Base-by-base conservation (phyloP, 345 rosid genomes). In the Sonneratia caseolaris region DNA sequence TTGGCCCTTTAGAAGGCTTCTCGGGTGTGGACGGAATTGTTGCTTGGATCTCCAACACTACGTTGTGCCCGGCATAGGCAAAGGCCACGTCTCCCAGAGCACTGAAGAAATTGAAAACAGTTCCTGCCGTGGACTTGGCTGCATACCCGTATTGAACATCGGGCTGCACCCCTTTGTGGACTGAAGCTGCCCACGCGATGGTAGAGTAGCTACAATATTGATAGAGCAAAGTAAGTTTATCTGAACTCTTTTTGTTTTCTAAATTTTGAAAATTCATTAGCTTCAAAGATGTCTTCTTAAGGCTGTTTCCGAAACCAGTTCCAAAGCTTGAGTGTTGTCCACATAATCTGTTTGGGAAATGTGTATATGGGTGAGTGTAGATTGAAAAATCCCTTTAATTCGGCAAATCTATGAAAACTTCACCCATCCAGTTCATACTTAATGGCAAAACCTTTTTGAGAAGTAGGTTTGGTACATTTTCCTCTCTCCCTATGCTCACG, bases 31-130 rank as follows among this genome's bases (percentile, higher is more conserved):
- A 90, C 0, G 91, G 96, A 69, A 90, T 90, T 2, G 93, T 90
- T 68, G 93, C 93, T 84, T 90, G 93, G 79, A 90, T 90, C 75
- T 90, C 93, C 76, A 90, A 40, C 37, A 85, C 96, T 49, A 90
- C 93, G 66, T 88, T 88, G 76, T 90, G 96, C 6, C 96, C 96
- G 0, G 96, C 93, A 59, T 90, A 88, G 48, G 96, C 93, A 72
- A 86, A 90, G 61, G 93, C 93, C 37, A 90, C 88, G 1, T 83
- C 82, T 0, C 96, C 96, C 70, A 90, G 71, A 3, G 85, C 93
- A 32, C 78, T 76, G 48, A 90, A 85, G 84, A 90, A 90, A 80
- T 83, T 74, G 51, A 90, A 86, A 7, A 86, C 81, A 5, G 76
- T 77, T 77, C 87, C 96, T 38, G 76, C 42, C 1, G 82, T 15